These are phyloP conservation scores for Penicillium sp. DNA, from an alignment of 2,329 filamentous ascomycete genomes.

Conservation along the genomic window DNA sequence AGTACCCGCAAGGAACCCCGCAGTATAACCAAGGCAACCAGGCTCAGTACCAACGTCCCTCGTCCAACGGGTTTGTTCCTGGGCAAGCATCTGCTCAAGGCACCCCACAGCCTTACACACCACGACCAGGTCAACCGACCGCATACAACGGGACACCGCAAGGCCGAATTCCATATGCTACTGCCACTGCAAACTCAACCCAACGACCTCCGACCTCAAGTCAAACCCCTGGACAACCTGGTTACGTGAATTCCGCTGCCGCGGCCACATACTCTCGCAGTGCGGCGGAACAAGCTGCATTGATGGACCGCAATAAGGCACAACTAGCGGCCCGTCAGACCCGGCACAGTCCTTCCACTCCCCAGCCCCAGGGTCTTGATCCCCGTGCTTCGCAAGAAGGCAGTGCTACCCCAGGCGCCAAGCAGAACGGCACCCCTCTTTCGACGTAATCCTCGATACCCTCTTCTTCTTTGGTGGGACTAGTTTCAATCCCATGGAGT, in stretches of 20 bases:
- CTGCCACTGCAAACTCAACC: slow-evolving; percentile 31
- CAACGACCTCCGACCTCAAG: slow-evolving; percentile 32
- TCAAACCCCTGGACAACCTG: slow-evolving; percentile 32
- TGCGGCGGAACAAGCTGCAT: slow-evolving; percentile 42
- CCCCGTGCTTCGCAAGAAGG: slow-evolving; percentile 35
- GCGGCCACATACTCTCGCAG: slow-evolving; percentile 40
- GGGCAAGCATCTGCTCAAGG: slow-evolving; percentile 29
- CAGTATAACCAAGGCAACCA: slow-evolving; percentile 39
- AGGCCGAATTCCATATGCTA: slow-evolving; percentile 37
- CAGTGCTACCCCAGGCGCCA: slow-evolving; percentile 37
- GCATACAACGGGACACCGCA: slow-evolving; percentile 37
- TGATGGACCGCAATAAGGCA: slow-evolving; percentile 43
- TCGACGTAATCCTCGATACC: slow-evolving; percentile 17
- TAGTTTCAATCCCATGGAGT: not conserved
- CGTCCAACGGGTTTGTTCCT: slow-evolving; percentile 37
- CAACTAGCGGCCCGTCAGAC: slow-evolving; percentile 36
- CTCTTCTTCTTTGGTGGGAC: not conserved
- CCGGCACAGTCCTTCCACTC: slow-evolving; percentile 36
- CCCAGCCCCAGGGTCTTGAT: slow-evolving; percentile 33
- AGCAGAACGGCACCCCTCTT: slow-evolving; percentile 34
- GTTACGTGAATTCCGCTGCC: slow-evolving; percentile 39
- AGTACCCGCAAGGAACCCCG: slow-evolving; percentile 35
- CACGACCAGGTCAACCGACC: slow-evolving; percentile 36
- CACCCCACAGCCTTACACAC: slow-evolving; percentile 39
- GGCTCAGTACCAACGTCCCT: slow-evolving; percentile 43